A percentile compares a stretch with the other conserved stretches of the same genome.
Evolutionary conservation across 192 early-diverging fungal genomes (phyloP).

Genomic region (Umbelopsis vinacea): DNA sequence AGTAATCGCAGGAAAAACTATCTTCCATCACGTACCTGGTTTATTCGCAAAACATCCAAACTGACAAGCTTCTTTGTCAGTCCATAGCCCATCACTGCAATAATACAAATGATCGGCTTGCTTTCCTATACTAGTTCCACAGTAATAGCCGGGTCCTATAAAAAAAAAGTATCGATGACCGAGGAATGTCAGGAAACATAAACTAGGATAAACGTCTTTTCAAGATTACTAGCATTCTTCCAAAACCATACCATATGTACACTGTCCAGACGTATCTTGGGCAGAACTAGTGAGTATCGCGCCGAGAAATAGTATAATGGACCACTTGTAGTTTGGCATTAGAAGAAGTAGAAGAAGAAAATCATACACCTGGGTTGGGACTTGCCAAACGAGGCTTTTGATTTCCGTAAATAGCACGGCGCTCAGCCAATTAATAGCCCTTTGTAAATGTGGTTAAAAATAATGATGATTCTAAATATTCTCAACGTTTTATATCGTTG

Average conservation of each 20-base stretch:
- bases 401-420: not conserved
- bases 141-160: constrained; percentile 17
- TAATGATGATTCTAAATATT: no score
- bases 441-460: not conserved
- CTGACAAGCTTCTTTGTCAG: not conserved
- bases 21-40: not conserved
- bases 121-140: not conserved
- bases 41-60: constrained; percentile 1
- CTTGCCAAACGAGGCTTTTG: constrained; percentile 1
- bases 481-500: no score
- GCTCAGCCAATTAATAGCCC: not conserved
- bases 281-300: not conserved
- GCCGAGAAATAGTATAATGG: not conserved
- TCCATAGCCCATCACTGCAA: not conserved
- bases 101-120: constrained; percentile 16
- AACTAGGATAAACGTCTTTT: no score
- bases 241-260: constrained; percentile 1
- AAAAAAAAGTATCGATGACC: not conserved
- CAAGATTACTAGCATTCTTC: not conserved
- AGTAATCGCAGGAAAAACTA: not conserved
- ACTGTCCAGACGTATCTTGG: not conserved
- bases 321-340: constrained; percentile 6
- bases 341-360: not conserved
- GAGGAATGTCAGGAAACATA: not conserved
- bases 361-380: not conserved